phyloP scores from a whole-genome alignment of 768 basidiomycete species.

The Flagelloscypha sp. region DNA sequence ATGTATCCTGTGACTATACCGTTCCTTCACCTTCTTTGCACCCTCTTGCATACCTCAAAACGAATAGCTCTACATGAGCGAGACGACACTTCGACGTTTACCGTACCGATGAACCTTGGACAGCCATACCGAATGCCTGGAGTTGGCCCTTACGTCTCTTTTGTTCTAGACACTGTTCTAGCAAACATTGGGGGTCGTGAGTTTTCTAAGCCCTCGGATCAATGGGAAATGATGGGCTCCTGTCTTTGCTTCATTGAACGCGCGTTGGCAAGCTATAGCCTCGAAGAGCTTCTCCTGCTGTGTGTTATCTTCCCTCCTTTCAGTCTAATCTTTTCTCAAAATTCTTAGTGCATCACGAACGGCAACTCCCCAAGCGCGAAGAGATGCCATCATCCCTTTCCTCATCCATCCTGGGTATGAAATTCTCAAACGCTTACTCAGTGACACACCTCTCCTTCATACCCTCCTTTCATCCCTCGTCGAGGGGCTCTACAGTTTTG shows the following conservation, averaged over 20 bases:
- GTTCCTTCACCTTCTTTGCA: conserved; percentile 74
- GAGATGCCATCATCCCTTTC: conserved; percentile 46
- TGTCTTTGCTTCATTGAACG: conserved; percentile 83
- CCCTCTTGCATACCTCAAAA: conserved; percentile 79
- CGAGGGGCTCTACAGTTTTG: conserved; percentile 72
- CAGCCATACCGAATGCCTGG: conserved; percentile 76
- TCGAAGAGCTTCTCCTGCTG: conserved; percentile 72
- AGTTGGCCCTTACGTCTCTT: conserved; percentile 73
- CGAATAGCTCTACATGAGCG: conserved; percentile 54
- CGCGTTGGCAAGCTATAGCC: conserved; percentile 70
- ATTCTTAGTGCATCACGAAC: too few relatives aligned
- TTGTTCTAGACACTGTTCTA: conserved; percentile 87
- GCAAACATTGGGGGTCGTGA: conserved; percentile 67
- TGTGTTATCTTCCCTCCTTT: too few relatives aligned
- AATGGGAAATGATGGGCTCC: conserved; percentile 82
- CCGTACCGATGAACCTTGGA: conserved; percentile 74
- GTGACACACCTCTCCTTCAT: conserved; percentile 61
- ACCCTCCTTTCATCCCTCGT: conserved; percentile 73
- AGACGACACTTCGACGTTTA: conserved; percentile 47
- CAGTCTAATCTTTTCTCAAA: too few relatives aligned
- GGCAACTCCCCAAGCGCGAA: conserved; percentile 43
- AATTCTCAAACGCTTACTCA: conserved; percentile 70
- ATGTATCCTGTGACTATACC: conserved; percentile 86
- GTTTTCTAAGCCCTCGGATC: conserved; percentile 64
- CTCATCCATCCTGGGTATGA: conserved; percentile 83